Evolutionary conservation across 2,329 filamentous ascomycete genomes (phyloP), one percentile per base, ranked within the genome.

Genomic region (Lasiodiplodia citricola): DNA sequence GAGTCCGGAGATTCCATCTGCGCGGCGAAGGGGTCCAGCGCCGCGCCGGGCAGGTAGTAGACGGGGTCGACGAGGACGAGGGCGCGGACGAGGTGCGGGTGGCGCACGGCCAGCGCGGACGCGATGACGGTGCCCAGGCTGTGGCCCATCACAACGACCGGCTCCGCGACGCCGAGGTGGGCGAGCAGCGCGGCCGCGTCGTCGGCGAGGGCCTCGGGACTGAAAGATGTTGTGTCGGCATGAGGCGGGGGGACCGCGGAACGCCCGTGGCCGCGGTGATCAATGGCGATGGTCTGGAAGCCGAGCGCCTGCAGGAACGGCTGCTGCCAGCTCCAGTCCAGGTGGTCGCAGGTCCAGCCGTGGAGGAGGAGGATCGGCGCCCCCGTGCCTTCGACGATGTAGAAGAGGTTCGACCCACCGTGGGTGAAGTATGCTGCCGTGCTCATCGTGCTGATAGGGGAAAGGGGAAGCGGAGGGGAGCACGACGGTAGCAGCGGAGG

Each of bases 311-410:
- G 64, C 54, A 74, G 70, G 41, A 70, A 68, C 3, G 73, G 73
- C 44, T 73, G 71, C 67, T 74, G 72, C 62, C 66, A 72, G 66
- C 52, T 70, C 72, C 70, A 75, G 68, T 74, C 73, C 51, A 72
- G 68, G 14, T 68, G 70, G 55, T 72, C 70, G 70, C 73, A 73
- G 67, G 81, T 21, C 88, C 85, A 57, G 86, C 85, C 66, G 90
- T 89, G 14, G 90, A 90, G 79, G 94, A 94, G 80, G 92, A 96
- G 75, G 94, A 92, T 78, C 92, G 90, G 55, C 90, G 91, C 69
- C 87, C 91, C 71, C 94, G 82, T 55, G 21, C 71, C 70, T 18
- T 70, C 38, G 75, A 78, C 65, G 89, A 89, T 67, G 78, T 76
- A 70, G 70, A 70, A 70, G 70, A 74, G 70, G 38, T 69, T 23